Base-by-base conservation (phyloP, 1,284 basidiomycete genomes). In the Trichosporon coremiiforme region DNA sequence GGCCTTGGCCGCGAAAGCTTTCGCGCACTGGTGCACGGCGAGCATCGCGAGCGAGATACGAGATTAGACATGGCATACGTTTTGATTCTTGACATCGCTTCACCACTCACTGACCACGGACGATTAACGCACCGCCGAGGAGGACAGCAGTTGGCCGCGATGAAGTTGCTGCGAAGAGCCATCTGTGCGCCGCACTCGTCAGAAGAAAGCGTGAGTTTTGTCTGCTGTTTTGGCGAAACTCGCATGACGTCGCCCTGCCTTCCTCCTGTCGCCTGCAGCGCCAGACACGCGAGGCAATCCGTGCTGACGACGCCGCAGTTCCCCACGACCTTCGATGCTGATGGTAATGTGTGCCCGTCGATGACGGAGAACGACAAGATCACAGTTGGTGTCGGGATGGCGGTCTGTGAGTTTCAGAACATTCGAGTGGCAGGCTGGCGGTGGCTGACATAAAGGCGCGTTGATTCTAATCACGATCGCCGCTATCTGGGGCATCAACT, bases 321-420 rank as follows among this genome's bases (percentile, higher is more conserved):
- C 25, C 75, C 75, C 0, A 71, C 67, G 10, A 71, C 73, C 6
- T 80, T 75, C 66, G 78, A 80, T 62, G 71, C 75, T 4, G 66
- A 75, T 15, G 79, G 79, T 10, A 72, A 77, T 12, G 67, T 73
- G 0, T 79, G 78, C 68, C 64, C 68, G 13, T 41, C 67, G 2
- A 31, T 79, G n/a, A 66, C 72, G 4, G 47, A 64, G 1, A 73
- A 74, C 17, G 77, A 79, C 62, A 74, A 72, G 66, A 33, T 74
- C 4, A 72, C 70, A 22, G 63, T 80, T 12, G 76, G 65, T 6
- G 73, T 71, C 6, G 77, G 74, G 1, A 41, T 74, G 1, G 68
- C 65, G 12, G 41, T 78, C 15, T 78, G 79, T 80, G 57, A 70
- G 75, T 71, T 22, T 25, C 55, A 22, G 2, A 15, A 13, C 36